phyloP scores from a whole-genome alignment of 805 yeast genomes.

The Candida khao-thaluensis region DNA sequence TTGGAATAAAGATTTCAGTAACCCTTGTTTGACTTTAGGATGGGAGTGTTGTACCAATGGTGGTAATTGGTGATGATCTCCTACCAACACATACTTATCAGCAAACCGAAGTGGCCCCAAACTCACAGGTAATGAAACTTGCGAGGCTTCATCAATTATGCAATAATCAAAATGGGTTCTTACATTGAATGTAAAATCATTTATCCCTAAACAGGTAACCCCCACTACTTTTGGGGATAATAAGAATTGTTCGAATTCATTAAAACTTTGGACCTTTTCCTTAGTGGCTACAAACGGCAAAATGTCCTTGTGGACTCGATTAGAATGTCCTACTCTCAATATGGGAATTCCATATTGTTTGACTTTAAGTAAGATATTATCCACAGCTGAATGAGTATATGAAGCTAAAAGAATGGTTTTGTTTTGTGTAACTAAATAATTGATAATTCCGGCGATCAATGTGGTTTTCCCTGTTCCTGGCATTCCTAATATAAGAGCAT shows the following conservation, averaged over 20 bases:
- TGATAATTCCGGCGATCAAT: constrained; percentile 74
- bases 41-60: constrained; percentile 69
- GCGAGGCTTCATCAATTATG: constrained; percentile 95
- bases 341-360: constrained; percentile 37
- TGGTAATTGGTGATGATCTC: constrained; percentile 92
- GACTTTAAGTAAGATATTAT: constrained; percentile 82
- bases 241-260: constrained; percentile 48
- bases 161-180: constrained; percentile 78
- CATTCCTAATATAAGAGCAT: constrained; percentile 87
- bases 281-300: constrained; percentile 50
- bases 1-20: constrained; percentile 76
- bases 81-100: constrained; percentile 85
- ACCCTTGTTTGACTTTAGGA: constrained; percentile 61
- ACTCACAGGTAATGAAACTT: constrained; percentile 86
- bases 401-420: constrained; percentile 77
- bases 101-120: constrained; percentile 82
- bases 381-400: constrained; percentile 95
- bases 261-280: constrained; percentile 32
- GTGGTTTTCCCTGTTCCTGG: constrained; percentile 86
- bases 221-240: constrained; percentile 75
- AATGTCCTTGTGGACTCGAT: constrained; percentile 63
- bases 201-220: constrained; percentile 79
- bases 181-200: constrained; percentile 56
- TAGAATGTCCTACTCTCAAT: constrained; percentile 63
- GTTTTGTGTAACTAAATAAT: constrained; percentile 54